Percentiles rank a stretch among this genome's conserved stretches.
phyloP scores from a whole-genome alignment of 768 basidiomycete species.

The Brasilioporus rufonigricans region DNA sequence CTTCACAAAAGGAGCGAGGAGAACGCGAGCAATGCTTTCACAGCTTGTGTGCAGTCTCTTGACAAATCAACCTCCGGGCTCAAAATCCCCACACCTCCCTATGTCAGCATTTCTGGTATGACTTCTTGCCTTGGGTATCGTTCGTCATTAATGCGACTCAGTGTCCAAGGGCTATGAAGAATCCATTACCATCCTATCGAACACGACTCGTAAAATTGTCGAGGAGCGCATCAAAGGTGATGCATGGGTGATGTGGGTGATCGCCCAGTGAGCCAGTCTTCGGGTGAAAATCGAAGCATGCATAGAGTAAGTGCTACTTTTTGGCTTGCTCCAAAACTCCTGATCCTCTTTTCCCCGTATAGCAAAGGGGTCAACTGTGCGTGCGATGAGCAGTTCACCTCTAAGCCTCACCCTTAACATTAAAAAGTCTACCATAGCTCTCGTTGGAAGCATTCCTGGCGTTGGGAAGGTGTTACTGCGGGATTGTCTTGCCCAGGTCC shows the following conservation, averaged over 20 bases:
- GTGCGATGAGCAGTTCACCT: not conserved
- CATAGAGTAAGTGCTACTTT: not conserved
- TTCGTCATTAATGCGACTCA: not conserved
- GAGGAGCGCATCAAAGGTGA: conserved; percentile 2
- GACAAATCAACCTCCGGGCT: not conserved
- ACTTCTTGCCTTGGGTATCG: not conserved
- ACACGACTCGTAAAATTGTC: not conserved
- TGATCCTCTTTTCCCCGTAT: not conserved
- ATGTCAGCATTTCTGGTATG: not conserved
- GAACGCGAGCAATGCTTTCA: not conserved
- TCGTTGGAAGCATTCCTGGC: not conserved
- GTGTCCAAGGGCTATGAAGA: not conserved
- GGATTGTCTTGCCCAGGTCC: conserved; percentile 3
- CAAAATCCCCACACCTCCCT: not conserved
- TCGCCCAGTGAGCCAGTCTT: conserved; percentile 4
- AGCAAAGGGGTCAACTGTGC: conserved; percentile 6
- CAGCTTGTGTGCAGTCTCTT: not conserved
- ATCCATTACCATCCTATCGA: not conserved
- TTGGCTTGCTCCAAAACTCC: no score
- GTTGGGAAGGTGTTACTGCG: not conserved
- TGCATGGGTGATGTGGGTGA: conserved; percentile 7
- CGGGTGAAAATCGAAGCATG: conserved; percentile 5
- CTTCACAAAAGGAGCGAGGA: not conserved
- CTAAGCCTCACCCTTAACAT: not conserved
- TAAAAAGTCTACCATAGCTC: not conserved